Evolutionary conservation across 768 basidiomycete species (phyloP).

Genomic region (Phallus indusiatus): DNA sequence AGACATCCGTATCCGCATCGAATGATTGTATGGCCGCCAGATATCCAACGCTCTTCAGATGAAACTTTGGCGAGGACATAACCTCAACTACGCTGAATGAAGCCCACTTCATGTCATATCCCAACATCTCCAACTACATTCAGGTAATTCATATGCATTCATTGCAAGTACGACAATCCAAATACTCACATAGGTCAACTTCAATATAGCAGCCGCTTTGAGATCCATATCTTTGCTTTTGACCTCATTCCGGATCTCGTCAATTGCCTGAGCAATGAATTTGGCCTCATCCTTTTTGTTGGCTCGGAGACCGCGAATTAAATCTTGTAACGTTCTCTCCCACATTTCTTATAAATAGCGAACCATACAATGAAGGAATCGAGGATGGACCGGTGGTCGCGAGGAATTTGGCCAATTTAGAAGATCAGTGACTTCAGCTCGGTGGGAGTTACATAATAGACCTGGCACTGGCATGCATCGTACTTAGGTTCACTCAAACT

Average conservation of each 20-base stretch:
- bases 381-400: too few species aligned
- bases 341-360: slow-evolving; percentile 48
- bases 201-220: slow-evolving; percentile 90
- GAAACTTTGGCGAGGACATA: slow-evolving; percentile 88
- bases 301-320: slow-evolving; percentile 89
- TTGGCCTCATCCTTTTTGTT: slow-evolving; percentile 91
- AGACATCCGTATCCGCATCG: slow-evolving; percentile 87
- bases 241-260: slow-evolving; percentile 88
- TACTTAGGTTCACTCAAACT: too few species aligned
- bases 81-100: slow-evolving; percentile 97
- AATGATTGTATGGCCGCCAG: slow-evolving; percentile 90
- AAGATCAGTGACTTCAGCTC: too few species aligned
- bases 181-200: slow-evolving; percentile 86
- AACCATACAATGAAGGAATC: too few species aligned
- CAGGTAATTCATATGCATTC: slow-evolving; percentile 11
- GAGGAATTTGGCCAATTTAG: too few species aligned
- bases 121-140: slow-evolving; percentile 92
- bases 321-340: slow-evolving; percentile 92
- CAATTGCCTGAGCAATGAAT: slow-evolving; percentile 88
- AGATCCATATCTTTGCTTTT: slow-evolving; percentile 93
- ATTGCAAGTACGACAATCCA: background rate
- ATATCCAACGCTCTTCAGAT: slow-evolving; percentile 93
- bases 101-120: slow-evolving; percentile 90
- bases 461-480: too few species aligned
- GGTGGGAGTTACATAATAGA: too few species aligned